A percentile compares a stretch with the other conserved stretches of the same genome.
These are phyloP conservation scores for Eucalyptus guilfoylei DNA, from an alignment of 345 rosid species.

Conservation along the genomic window DNA sequence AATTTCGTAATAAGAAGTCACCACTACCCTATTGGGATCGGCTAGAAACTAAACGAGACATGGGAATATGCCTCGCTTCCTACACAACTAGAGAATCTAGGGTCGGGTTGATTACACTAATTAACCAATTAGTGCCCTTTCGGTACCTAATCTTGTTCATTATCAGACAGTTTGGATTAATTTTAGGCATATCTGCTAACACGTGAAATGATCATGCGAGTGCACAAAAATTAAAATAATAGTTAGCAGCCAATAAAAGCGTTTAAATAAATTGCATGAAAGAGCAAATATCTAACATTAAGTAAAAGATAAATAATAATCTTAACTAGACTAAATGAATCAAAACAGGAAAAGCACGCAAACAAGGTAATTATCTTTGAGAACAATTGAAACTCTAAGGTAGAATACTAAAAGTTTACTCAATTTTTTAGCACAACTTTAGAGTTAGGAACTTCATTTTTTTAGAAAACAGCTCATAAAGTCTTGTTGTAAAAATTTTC, in stretches of 20 bases:
- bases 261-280: too few relatives aligned
- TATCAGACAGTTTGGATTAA: accelerated
- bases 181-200: accelerated
- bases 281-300: too few relatives aligned
- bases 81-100: accelerated
- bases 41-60: accelerated
- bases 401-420: too few relatives aligned
- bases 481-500: too few relatives aligned
- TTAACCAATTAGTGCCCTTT: accelerated
- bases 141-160: accelerated
- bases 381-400: accelerated
- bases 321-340: too few relatives aligned
- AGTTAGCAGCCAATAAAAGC: accelerated
- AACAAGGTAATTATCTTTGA: too few relatives aligned
- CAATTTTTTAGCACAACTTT: too few relatives aligned
- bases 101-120: accelerated
- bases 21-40: accelerated
- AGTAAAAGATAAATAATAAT: too few relatives aligned
- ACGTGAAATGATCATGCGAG: accelerated
- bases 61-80: accelerated
- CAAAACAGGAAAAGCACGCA: too few relatives aligned
- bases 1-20: accelerated
- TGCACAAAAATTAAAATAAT: too few relatives aligned
- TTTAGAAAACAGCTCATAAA: too few relatives aligned
- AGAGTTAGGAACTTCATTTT: too few relatives aligned